Conservation (phyloP, 163 green algal species). For the Prototheca wickerhamii region DNA sequence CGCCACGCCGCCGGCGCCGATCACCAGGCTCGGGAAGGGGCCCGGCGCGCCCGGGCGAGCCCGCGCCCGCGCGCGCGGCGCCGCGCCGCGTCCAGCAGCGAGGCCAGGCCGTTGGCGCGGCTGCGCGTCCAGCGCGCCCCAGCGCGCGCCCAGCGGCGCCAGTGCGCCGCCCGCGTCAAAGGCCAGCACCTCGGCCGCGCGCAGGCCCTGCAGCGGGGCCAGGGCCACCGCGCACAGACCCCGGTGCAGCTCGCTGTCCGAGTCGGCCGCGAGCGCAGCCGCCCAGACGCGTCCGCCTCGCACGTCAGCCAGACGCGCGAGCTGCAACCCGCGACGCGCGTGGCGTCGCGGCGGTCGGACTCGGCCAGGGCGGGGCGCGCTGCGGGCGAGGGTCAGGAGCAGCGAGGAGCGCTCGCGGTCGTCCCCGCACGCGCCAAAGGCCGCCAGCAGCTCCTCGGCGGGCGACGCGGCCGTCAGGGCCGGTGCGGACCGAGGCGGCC, state of each 20-base stretch:
- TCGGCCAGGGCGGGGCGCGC: constrained; percentile 32
- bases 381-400: constrained; percentile 43
- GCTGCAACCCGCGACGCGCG: constrained; percentile 85
- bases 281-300: constrained; percentile 36
- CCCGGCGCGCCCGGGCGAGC: neutral
- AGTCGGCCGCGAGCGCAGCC: constrained; percentile 46
- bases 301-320: constrained; percentile 64
- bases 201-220: constrained; percentile 50
- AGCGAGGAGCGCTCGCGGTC: constrained; percentile 34
- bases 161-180: constrained; percentile 26
- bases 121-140: constrained; percentile 45
- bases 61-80: neutral
- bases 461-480: neutral
- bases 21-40: constrained; percentile 79
- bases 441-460: constrained; percentile 9
- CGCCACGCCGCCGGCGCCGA: constrained; percentile 28
- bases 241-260: constrained; percentile 68
- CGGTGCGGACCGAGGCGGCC: neutral
- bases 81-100: constrained; percentile 63
- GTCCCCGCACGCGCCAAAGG: neutral
- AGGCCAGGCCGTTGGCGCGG: constrained; percentile 71
- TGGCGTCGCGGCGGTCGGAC: constrained; percentile 31
- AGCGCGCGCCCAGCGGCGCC: constrained; percentile 36
- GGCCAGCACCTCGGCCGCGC: constrained; percentile 49
- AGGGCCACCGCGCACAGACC: constrained; percentile 66